Conservation (phyloP, 2,329 filamentous ascomycete species). For the Cladophialophora chaetospira region DNA sequence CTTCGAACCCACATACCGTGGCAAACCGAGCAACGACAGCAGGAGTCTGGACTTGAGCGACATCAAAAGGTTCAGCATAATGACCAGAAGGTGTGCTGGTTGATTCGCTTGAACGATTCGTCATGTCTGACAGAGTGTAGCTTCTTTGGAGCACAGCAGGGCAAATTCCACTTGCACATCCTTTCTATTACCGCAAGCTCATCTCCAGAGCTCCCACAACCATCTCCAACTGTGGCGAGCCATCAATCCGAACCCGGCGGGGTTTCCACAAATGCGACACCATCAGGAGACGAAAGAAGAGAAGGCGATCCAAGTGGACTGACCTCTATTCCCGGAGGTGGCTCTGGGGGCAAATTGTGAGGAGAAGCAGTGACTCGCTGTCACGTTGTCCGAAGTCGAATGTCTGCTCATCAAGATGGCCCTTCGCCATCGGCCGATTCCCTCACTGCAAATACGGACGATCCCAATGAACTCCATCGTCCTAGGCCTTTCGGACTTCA, state of each 20-base stretch:
- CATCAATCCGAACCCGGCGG: background rate
- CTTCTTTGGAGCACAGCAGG: conserved; percentile 74
- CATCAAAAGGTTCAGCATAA: conserved; percentile 70
- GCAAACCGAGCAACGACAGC: conserved; percentile 61
- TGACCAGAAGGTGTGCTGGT: conserved; percentile 71
- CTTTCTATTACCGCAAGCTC: conserved; percentile 15
- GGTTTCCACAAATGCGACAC: background rate
- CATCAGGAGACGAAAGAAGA: conserved; percentile 1
- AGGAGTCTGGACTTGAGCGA: conserved; percentile 59
- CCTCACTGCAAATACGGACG: background rate
- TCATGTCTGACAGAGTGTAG: conserved; percentile 45
- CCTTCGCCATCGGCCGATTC: conserved; percentile 1
- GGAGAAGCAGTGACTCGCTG: background rate
- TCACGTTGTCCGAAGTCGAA: conserved; percentile 1
- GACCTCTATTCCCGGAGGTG: background rate
- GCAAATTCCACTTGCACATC: conserved; percentile 54
- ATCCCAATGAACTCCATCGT: background rate
- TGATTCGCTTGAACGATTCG: background rate
- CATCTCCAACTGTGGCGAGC: conserved; percentile 2
- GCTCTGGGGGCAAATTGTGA: background rate
- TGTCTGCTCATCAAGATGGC: background rate
- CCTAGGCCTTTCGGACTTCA: background rate
- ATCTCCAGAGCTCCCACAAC: conserved; percentile 2
- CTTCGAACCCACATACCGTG: conserved; percentile 73
- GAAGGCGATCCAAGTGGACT: background rate